Conservation (phyloP, 306 rosid genomes). For the Corylus americana region DNA sequence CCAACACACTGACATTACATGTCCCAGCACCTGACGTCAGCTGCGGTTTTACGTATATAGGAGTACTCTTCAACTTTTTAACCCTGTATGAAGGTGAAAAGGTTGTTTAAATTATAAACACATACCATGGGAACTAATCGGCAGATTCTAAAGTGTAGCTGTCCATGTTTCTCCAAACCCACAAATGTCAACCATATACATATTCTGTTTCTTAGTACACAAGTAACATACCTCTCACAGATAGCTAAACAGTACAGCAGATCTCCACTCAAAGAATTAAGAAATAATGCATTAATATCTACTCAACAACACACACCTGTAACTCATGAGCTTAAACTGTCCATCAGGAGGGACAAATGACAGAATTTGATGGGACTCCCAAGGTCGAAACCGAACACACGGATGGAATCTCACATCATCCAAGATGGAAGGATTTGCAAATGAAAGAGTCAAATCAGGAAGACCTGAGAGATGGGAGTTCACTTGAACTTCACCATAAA, state of each 20-base stretch:
- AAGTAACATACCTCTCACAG: background rate
- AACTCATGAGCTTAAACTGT: conserved; percentile 89
- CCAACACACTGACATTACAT: conserved; percentile 75
- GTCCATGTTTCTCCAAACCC: conserved; percentile 13
- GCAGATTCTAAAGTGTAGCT: conserved; percentile 1
- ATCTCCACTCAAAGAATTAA: conserved; percentile 13
- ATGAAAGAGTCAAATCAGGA: conserved; percentile 89
- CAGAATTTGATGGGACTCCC: conserved; percentile 87
- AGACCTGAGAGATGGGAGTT: conserved; percentile 88
- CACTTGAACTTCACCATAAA: conserved; percentile 89
- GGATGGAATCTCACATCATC: conserved; percentile 95
- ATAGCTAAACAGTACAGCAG: background rate
- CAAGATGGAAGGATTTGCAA: conserved; percentile 81
- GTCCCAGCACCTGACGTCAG: conserved; percentile 75
- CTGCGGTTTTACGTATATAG: conserved; percentile 91
- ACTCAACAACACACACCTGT: conserved; percentile 53
- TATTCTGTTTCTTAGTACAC: background rate
- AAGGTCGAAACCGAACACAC: conserved; percentile 79
- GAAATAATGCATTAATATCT: background rate
- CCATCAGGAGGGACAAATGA: conserved; percentile 99
- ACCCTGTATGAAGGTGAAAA: conserved; percentile 54
- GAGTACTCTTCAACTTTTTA: conserved; percentile 82
- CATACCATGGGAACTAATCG: background rate
- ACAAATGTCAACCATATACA: conserved; percentile 1
- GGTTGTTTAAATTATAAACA: background rate